Conservation (phyloP, 495 filamentous ascomycete genomes). For the Aspergillus ostianus region DNA sequence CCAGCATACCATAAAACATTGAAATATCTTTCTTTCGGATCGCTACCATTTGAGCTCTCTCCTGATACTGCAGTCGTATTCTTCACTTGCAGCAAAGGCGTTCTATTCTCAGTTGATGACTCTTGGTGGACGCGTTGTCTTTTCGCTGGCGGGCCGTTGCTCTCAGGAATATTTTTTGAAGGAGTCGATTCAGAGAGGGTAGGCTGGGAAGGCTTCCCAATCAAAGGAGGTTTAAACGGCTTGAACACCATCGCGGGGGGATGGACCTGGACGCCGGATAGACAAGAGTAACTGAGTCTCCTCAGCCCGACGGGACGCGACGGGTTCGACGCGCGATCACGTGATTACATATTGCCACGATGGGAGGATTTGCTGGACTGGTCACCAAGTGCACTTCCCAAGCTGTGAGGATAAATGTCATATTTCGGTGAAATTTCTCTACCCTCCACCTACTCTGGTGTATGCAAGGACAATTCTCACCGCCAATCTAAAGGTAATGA, state of each 20-base stretch:
- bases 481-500: too few relatives aligned
- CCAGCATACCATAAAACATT: conserved; percentile 62
- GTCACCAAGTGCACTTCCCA: not conserved
- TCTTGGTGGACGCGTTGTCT: conserved; percentile 28
- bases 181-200: not conserved
- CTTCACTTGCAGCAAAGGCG: conserved; percentile 33
- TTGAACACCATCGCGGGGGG: conserved; percentile 44
- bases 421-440: too few relatives aligned
- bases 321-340: not conserved
- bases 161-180: conserved; percentile 8
- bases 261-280: not conserved
- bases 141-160: conserved; percentile 26
- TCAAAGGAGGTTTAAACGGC: conserved; percentile 45
- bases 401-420: too few relatives aligned
- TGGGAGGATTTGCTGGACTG: not conserved
- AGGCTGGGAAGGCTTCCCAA: conserved; percentile 29
- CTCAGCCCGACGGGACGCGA: not conserved
- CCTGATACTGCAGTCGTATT: conserved; percentile 22
- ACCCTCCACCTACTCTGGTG: too few relatives aligned
- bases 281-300: not conserved
- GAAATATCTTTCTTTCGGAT: conserved; percentile 55
- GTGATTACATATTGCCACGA: not conserved
- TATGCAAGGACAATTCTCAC: too few relatives aligned
- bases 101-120: conserved; percentile 17
- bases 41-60: conserved; percentile 9